phyloP scores from a whole-genome alignment of 176 grass and related monocot genomes.

The Miscanthus lutarioriparius region DNA sequence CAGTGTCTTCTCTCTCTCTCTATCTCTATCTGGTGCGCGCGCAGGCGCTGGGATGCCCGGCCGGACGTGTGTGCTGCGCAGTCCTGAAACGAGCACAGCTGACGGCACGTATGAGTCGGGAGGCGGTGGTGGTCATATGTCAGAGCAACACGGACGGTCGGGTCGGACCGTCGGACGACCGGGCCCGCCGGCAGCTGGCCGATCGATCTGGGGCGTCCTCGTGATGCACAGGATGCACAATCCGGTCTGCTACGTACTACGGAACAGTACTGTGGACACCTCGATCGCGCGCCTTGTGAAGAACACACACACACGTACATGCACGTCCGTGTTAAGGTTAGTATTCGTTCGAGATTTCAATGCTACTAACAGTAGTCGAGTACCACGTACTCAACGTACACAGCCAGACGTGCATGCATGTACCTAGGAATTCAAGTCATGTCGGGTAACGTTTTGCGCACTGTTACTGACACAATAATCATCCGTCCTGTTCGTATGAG shows the following conservation, averaged over 20 bases:
- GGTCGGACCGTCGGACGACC: background rate
- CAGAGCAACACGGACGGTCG: background rate
- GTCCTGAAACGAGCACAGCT: background rate
- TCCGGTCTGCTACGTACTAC: background rate
- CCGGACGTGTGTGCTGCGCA: background rate
- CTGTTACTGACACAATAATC: slow-evolving; percentile 39
- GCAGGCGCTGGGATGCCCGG: background rate
- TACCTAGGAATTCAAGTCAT: slow-evolving; percentile 15
- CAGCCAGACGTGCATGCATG: background rate
- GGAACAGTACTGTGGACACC: background rate
- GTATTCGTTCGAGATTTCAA: background rate
- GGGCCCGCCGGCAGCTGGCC: background rate
- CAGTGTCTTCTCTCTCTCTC: background rate
- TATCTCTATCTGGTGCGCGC: background rate
- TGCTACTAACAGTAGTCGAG: background rate
- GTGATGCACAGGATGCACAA: background rate
- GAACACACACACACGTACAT: background rate
- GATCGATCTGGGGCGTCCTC: background rate
- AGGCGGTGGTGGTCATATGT: background rate
- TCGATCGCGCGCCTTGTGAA: background rate
- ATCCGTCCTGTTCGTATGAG: too few relatives aligned
- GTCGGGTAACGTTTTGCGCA: slow-evolving; percentile 11
- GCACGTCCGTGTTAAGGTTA: background rate
- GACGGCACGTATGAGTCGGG: background rate
- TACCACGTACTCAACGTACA: background rate